phyloP scores from a whole-genome alignment of 371 early-diverging fungal genomes.

The Mucor lusitanicus region DNA sequence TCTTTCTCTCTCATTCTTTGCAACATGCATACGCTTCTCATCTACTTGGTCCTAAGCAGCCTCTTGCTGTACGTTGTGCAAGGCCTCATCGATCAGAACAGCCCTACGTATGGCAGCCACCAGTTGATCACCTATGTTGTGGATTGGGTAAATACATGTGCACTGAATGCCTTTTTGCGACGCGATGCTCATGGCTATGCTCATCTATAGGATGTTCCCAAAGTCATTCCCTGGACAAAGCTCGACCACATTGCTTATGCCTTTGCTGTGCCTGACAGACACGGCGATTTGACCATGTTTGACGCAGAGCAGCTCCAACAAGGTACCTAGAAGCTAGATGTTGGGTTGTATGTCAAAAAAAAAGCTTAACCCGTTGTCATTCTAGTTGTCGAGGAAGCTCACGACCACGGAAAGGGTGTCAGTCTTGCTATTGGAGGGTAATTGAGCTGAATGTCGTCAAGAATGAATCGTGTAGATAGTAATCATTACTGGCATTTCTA shows the following conservation, averaged over 20 bases:
- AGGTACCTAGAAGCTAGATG: not conserved
- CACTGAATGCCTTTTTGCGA: no score
- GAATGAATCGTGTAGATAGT: no score
- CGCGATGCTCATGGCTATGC: not conserved
- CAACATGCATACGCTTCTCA: not conserved
- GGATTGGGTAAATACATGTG: slow-evolving; percentile 32
- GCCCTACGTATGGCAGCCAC: slow-evolving; percentile 17
- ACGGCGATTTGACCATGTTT: slow-evolving; percentile 28
- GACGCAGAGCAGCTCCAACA: slow-evolving; percentile 20
- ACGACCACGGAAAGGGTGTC: slow-evolving; percentile 25
- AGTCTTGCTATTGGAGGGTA: slow-evolving; percentile 37
- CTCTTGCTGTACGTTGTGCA: not conserved
- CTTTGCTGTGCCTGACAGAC: slow-evolving; percentile 36
- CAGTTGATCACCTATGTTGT: slow-evolving; percentile 37
- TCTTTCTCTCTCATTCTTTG: not conserved
- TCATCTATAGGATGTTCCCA: slow-evolving; percentile 25
- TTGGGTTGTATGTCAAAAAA: not conserved
- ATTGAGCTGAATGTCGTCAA: not conserved
- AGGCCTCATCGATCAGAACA: not conserved
- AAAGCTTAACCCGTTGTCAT: not conserved
- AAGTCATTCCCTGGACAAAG: slow-evolving; percentile 38
- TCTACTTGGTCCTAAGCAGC: not conserved
- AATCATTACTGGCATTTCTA: not conserved
- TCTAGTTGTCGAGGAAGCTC: slow-evolving; percentile 28
- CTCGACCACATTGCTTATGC: slow-evolving; percentile 46